phyloP scores from a whole-genome alignment of 371 early-diverging fungal genomes.

The Apophysomyces variabilis region DNA sequence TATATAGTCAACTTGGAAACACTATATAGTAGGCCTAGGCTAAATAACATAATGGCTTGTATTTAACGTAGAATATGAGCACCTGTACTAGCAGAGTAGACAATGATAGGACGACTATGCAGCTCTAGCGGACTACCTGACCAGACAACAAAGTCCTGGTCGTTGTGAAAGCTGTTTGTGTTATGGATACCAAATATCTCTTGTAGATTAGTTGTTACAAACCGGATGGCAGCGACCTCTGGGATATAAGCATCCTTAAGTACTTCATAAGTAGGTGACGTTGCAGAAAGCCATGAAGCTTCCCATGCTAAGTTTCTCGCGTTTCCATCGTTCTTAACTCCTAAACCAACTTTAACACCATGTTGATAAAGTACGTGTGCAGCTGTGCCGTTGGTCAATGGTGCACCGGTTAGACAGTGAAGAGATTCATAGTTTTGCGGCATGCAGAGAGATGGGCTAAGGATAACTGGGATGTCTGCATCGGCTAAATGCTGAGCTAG shows the following conservation, averaged over 20 bases:
- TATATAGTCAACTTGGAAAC: no score
- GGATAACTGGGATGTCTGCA: conserved; percentile 60
- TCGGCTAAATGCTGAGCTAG: conserved; percentile 61
- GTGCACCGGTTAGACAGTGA: conserved; percentile 61
- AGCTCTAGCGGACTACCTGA: conserved; percentile 56
- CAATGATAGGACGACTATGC: conserved; percentile 42
- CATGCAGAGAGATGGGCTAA: conserved; percentile 66
- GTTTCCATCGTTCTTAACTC: conserved; percentile 54
- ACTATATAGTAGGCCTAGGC: no score
- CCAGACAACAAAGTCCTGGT: conserved; percentile 48
- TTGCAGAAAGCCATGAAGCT: conserved; percentile 65
- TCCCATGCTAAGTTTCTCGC: conserved; percentile 73
- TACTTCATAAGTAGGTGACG: conserved; percentile 28
- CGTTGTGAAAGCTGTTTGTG: neutral
- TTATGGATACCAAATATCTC: conserved; percentile 53
- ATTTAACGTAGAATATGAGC: neutral
- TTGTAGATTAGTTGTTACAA: conserved; percentile 69
- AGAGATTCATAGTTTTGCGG: conserved; percentile 65
- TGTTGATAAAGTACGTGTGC: conserved; percentile 56
- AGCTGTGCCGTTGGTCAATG: conserved; percentile 57
- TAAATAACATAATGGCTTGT: neutral
- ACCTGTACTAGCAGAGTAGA: conserved; percentile 21
- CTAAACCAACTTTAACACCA: conserved; percentile 67
- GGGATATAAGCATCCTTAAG: conserved; percentile 35
- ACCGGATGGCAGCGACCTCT: conserved; percentile 66